A percentile compares a stretch with the other conserved stretches of the same genome.
Conservation (phyloP, 371 early-diverging fungal genomes). For the Actinomortierella wolfii region DNA sequence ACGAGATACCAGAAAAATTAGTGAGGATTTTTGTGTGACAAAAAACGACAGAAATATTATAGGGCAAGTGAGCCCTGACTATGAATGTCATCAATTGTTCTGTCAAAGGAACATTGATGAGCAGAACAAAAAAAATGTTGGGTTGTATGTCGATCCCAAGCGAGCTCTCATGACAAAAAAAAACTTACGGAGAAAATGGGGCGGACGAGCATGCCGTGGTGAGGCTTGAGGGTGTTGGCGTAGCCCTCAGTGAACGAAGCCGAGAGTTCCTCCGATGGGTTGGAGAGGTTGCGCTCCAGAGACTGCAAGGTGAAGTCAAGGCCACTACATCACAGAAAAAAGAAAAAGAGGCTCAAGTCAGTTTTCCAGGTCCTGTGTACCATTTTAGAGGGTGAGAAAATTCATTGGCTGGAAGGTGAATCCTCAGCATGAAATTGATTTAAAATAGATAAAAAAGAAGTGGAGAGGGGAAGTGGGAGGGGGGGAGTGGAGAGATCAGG, state of each 20-base stretch:
- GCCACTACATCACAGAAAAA: slow-evolving; percentile 55
- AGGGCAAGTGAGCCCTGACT: too few species aligned
- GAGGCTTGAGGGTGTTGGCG: slow-evolving; percentile 72
- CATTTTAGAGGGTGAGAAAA: background rate
- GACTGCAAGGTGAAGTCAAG: slow-evolving; percentile 88
- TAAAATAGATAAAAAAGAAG: background rate
- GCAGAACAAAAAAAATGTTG: too few species aligned
- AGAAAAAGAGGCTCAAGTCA: too few species aligned
- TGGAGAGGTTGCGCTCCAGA: slow-evolving; percentile 69
- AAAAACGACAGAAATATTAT: too few species aligned
- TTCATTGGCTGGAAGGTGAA: background rate
- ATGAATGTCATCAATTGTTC: too few species aligned
- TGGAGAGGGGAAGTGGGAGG: too few species aligned
- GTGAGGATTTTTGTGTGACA: too few species aligned
- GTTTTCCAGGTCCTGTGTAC: background rate
- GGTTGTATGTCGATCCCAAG: too few species aligned
- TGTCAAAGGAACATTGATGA: too few species aligned
- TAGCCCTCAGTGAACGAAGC: slow-evolving; percentile 88
- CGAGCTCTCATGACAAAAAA: too few species aligned
- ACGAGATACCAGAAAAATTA: too few species aligned
- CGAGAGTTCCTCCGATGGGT: slow-evolving; percentile 78
- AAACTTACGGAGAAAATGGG: slow-evolving; percentile 77
- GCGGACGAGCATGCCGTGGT: slow-evolving; percentile 85
- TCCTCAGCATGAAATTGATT: too few species aligned
- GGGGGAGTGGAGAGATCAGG: background rate